Evolutionary conservation across 805 yeast genomes (phyloP).

Genomic region (Sugiyamaella americana): DNA sequence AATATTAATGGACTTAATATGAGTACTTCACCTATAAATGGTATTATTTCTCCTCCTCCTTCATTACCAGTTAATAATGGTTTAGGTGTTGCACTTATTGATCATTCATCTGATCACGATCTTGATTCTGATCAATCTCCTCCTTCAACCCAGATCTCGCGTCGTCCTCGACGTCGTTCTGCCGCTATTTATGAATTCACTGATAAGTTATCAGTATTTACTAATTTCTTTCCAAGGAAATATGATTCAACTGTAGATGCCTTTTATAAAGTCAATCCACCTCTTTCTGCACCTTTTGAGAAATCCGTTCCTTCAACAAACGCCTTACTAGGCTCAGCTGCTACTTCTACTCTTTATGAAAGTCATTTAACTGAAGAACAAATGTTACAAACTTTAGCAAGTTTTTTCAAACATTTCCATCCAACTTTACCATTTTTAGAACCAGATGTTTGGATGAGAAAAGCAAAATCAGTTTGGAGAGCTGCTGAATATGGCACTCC

Average conservation of each 20-base stretch:
- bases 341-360: constrained; percentile 3
- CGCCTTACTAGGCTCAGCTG: not conserved
- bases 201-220: not conserved
- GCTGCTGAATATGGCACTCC: constrained; percentile 12
- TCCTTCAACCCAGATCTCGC: too few species aligned
- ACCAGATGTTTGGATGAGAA: constrained; percentile 14
- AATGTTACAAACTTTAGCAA: constrained; percentile 16
- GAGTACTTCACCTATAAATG: too few species aligned
- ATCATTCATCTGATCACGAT: not conserved
- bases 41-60: not conserved
- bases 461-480: constrained; percentile 17
- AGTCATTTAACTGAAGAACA: constrained; percentile 18
- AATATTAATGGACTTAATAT: not conserved
- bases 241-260: not conserved
- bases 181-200: not conserved
- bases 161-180: too few species aligned
- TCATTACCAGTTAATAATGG: not conserved
- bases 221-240: not conserved
- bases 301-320: not conserved
- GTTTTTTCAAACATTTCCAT: constrained; percentile 11
- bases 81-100: not conserved
- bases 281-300: not conserved
- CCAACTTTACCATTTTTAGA: constrained; percentile 13
- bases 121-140: too few species aligned
- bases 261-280: not conserved